Conservation (phyloP, 352 stramenopile species). For the Pythium guiyangense region DNA sequence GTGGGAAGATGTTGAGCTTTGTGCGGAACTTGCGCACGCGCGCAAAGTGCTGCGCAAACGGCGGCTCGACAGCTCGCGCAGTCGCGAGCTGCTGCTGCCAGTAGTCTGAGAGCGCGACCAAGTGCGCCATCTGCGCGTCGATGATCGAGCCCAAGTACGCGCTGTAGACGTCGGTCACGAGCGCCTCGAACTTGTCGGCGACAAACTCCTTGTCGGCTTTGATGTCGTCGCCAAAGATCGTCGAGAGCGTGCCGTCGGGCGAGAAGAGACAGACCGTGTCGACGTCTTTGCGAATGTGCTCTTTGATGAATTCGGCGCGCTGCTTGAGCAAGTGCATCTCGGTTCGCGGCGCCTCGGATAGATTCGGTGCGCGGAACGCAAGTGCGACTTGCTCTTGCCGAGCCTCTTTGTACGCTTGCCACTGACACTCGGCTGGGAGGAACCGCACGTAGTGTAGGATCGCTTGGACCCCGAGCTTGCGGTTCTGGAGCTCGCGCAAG, state of each 20-base stretch:
- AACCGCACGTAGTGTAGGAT: slow-evolving; percentile 68
- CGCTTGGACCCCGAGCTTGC: slow-evolving; percentile 45
- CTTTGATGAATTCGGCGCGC: slow-evolving; percentile 67
- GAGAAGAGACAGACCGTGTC: slow-evolving; percentile 70
- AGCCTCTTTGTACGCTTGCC: slow-evolving; percentile 58
- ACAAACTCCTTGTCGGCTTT: slow-evolving; percentile 42
- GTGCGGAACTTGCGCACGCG: slow-evolving; percentile 52
- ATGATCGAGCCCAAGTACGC: slow-evolving; percentile 43
- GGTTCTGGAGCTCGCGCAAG: slow-evolving; percentile 43
- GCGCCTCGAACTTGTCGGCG: slow-evolving; percentile 53
- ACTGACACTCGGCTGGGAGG: slow-evolving; percentile 53
- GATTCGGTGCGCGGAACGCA: slow-evolving; percentile 21
- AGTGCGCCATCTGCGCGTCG: slow-evolving; percentile 50
- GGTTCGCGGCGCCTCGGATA: not conserved
- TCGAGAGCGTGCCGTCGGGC: slow-evolving; percentile 52
- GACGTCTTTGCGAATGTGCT: slow-evolving; percentile 66
- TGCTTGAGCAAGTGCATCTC: slow-evolving; percentile 36
- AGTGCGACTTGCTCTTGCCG: slow-evolving; percentile 49
- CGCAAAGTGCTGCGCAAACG: slow-evolving; percentile 34
- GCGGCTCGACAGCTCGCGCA: slow-evolving; percentile 11
- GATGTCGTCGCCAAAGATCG: slow-evolving; percentile 66
- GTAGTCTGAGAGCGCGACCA: slow-evolving; percentile 48
- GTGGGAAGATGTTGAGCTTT: slow-evolving; percentile 59
- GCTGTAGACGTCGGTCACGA: slow-evolving; percentile 60
- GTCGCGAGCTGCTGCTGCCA: slow-evolving; percentile 51